Evolutionary conservation across 148 eudicot species (phyloP).

Genomic region (Amaranthus cruentus): DNA sequence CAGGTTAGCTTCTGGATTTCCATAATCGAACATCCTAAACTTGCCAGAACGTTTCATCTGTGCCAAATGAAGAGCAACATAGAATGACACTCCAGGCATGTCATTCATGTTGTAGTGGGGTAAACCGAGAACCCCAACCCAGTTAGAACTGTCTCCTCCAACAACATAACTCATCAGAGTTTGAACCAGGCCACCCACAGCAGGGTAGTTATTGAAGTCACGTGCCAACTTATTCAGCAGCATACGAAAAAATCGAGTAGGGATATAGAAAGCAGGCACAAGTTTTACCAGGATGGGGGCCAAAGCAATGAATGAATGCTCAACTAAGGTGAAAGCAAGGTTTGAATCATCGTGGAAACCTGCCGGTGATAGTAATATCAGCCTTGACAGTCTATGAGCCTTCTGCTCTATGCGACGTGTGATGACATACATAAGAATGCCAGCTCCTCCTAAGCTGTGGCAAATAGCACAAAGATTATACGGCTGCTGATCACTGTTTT

Average conservation of each 20-base stretch:
- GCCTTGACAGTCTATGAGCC: conserved; percentile 77
- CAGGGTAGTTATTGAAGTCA: conserved; percentile 92
- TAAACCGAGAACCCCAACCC: conserved; percentile 86
- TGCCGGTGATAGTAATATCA: conserved; percentile 81
- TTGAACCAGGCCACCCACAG: conserved; percentile 90
- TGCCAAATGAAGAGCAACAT: conserved; percentile 80
- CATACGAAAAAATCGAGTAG: conserved; percentile 93
- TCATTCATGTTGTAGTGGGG: conserved; percentile 97
- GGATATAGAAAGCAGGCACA: conserved; percentile 83
- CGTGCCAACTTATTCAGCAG: conserved; percentile 82
- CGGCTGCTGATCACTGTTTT: conserved; percentile 43
- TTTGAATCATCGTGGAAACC: conserved; percentile 85
- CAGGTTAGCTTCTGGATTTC: conserved; percentile 58
- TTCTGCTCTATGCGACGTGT: conserved; percentile 56
- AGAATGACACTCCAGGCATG: conserved; percentile 88
- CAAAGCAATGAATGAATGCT: conserved; percentile 42
- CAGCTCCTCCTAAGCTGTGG: conserved; percentile 97
- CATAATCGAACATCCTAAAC: conserved; percentile 88
- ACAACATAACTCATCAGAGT: conserved; percentile 85
- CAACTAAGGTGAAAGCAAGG: conserved; percentile 51
- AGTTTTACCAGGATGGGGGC: conserved; percentile 73
- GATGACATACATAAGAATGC: conserved; percentile 66
- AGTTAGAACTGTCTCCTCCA: conserved; percentile 96
- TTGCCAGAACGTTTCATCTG: conserved; percentile 68
- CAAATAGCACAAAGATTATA: conserved; percentile 78